phyloP scores from a whole-genome alignment of 495 filamentous ascomycete species.

The Penicillium robsamsonii region DNA sequence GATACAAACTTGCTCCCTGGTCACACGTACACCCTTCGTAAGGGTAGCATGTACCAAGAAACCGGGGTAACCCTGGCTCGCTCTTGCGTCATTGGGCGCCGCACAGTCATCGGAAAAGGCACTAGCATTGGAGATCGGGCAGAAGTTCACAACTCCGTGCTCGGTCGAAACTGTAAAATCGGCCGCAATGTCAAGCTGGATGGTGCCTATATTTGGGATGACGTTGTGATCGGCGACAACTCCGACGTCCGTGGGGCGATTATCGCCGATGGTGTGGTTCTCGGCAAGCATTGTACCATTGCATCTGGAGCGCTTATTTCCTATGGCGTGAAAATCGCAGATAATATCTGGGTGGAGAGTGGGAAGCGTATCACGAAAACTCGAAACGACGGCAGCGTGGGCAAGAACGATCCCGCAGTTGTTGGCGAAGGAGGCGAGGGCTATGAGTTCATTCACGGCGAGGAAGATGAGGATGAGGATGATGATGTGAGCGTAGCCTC shows the following conservation, averaged over 20 bases:
- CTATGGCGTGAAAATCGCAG: conserved; percentile 68
- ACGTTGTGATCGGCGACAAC: conserved; percentile 70
- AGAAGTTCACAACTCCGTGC: conserved; percentile 65
- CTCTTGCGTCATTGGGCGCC: conserved; percentile 61
- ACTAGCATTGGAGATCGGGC: conserved; percentile 73
- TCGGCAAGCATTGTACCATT: conserved; percentile 70
- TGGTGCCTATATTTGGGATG: conserved; percentile 88
- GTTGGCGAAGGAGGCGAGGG: conserved; percentile 48
- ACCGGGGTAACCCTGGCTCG: conserved; percentile 69
- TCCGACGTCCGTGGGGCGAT: conserved; percentile 69
- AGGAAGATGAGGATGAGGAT: conserved; percentile 47
- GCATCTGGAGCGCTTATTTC: conserved; percentile 75
- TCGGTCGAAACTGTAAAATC: conserved; percentile 81
- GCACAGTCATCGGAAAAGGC: conserved; percentile 70
- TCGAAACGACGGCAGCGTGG: conserved; percentile 45
- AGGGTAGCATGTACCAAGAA: conserved; percentile 67
- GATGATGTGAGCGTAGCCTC: conserved; percentile 44
- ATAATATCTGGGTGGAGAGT: conserved; percentile 52
- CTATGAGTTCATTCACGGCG: conserved; percentile 48
- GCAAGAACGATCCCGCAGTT: conserved; percentile 48
- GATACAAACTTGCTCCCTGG: conserved; percentile 79
- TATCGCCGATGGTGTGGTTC: conserved; percentile 63
- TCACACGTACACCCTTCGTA: conserved; percentile 68
- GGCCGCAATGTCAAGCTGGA: conserved; percentile 78
- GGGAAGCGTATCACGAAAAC: conserved; percentile 56